A percentile compares a stretch with the other conserved stretches of the same genome.
phyloP scores from a whole-genome alignment of 2,329 filamentous ascomycete genomes.

The Aspergillus quadrilineatus region DNA sequence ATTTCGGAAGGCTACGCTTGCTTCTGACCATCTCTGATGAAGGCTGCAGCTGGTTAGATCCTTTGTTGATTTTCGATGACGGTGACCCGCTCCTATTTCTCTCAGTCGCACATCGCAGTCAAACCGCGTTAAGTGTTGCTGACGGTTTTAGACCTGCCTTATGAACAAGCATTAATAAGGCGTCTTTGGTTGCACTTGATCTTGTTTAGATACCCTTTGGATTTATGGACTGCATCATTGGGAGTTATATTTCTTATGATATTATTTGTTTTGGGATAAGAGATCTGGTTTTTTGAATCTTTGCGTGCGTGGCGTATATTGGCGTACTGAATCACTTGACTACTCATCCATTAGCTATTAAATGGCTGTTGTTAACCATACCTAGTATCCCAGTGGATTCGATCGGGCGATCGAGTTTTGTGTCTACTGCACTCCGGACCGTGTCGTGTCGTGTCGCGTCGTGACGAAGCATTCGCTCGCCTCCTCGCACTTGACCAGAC shows the following conservation, averaged over 20 bases:
- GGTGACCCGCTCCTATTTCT: background rate
- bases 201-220: conserved; percentile 15
- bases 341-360: conserved; percentile 10
- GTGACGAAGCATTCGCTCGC: background rate
- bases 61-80: background rate
- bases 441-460: conserved; percentile 5
- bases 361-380: conserved; percentile 19
- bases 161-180: conserved; percentile 11
- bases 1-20: too few relatives aligned
- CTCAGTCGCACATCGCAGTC: background rate
- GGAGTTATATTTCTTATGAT: background rate
- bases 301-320: conserved; percentile 1
- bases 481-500: background rate
- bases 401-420: conserved; percentile 8
- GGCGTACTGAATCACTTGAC: background rate
- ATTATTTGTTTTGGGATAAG: background rate
- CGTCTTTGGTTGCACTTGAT: conserved; percentile 8
- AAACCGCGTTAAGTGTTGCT: background rate
- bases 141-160: conserved; percentile 3
- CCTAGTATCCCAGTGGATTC: background rate
- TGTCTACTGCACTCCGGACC: conserved; percentile 6
- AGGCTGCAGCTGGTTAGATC: background rate
- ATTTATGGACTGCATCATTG: background rate
- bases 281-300: too few relatives aligned
- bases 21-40: background rate